Evolutionary conservation across 257 asterid species (phyloP).

Genomic region (Salvia hispanica): DNA sequence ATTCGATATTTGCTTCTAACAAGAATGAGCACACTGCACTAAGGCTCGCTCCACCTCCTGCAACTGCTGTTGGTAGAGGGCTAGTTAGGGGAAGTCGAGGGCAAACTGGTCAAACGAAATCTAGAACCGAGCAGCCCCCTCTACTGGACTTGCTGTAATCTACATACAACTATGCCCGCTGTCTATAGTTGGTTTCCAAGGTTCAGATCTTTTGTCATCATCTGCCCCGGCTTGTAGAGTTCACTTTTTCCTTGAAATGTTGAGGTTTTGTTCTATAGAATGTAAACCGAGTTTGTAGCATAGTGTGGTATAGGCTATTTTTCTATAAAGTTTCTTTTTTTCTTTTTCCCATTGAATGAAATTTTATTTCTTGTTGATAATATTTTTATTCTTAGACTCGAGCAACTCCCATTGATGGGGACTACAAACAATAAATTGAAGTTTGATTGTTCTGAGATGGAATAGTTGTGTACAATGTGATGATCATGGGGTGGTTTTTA

Average conservation of each 20-base stretch:
- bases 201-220: constrained; percentile 31
- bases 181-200: constrained; percentile 23
- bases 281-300: constrained; percentile 44
- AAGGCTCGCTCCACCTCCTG: constrained; percentile 96
- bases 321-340: constrained; percentile 3
- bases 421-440: constrained; percentile 31
- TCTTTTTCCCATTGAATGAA: neutral
- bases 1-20: constrained; percentile 74
- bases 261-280: constrained; percentile 35
- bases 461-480: neutral
- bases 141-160: constrained; percentile 79
- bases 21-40: constrained; percentile 68
- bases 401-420: constrained; percentile 28
- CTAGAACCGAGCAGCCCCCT: constrained; percentile 66
- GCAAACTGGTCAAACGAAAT: constrained; percentile 44
- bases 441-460: neutral
- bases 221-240: constrained; percentile 33
- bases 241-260: constrained; percentile 23
- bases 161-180: neutral
- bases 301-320: constrained; percentile 37
- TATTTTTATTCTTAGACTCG: constrained; percentile 40
- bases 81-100: constrained; percentile 82
- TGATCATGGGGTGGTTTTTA: neutral
- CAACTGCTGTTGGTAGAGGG: constrained; percentile 80
- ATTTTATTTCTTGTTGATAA: constrained; percentile 27